Conservation (phyloP, 208 protist genomes). For the Trypanosoma avium region DNA sequence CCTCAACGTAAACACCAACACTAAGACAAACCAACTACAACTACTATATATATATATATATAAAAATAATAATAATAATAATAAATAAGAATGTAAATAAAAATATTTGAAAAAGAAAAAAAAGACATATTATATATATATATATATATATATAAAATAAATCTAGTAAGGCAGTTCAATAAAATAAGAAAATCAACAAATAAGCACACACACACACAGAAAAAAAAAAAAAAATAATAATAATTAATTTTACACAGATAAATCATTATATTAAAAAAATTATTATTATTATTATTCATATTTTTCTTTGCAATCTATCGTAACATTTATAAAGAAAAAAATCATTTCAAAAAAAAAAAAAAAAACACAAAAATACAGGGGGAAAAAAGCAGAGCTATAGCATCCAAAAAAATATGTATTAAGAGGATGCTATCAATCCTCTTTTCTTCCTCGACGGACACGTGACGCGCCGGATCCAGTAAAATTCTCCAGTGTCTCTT, state of each 20-base stretch:
- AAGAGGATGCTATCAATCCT: neutral
- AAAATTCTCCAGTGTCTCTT: too few relatives aligned
- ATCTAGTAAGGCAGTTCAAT: too few relatives aligned
- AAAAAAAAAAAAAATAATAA: neutral
- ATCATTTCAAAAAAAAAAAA: conserved; percentile 13
- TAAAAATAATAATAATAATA: too few relatives aligned
- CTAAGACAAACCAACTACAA: too few relatives aligned
- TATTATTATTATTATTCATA: too few relatives aligned
- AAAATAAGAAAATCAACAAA: neutral
- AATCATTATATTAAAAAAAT: too few relatives aligned
- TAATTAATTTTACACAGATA: neutral
- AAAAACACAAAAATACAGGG: neutral
- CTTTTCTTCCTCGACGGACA: conserved; percentile 18
- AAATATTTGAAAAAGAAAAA: too few relatives aligned
- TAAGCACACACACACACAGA: neutral
- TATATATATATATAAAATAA: too few relatives aligned
- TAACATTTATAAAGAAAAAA: neutral
- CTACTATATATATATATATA: neutral
- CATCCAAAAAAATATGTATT: neutral
- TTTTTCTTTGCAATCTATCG: too few relatives aligned
- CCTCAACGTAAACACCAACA: too few relatives aligned
- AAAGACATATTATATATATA: too few relatives aligned
- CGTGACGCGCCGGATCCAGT: neutral
- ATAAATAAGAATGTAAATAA: too few relatives aligned
- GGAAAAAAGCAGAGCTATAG: neutral